phyloP scores from a whole-genome alignment of 2,329 filamentous ascomycete species.

The Cercospora sp. region DNA sequence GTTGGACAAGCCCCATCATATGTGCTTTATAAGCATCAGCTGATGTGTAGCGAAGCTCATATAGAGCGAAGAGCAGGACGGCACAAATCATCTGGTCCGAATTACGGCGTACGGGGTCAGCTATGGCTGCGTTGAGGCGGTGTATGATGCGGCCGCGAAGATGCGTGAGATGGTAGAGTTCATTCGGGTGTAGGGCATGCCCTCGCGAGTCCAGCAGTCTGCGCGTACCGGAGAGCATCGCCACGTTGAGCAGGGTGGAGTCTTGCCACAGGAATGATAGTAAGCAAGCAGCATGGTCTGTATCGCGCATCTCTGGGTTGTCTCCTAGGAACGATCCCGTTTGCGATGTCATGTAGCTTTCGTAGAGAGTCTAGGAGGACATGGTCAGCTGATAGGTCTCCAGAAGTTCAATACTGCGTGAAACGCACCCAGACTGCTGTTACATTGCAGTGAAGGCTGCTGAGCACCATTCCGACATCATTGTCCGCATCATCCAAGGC shows the following conservation, averaged over 20 bases:
- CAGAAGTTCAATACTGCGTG: too few species aligned
- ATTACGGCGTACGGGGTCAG: conserved; percentile 16
- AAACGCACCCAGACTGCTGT: not conserved
- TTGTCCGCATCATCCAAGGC: conserved; percentile 16
- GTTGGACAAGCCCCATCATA: conserved; percentile 20
- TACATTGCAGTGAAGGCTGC: conserved; percentile 4
- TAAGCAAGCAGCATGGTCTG: not conserved
- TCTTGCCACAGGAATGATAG: conserved; percentile 8
- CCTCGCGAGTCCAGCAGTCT: not conserved
- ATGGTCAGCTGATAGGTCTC: not conserved
- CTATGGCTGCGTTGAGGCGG: conserved; percentile 18
- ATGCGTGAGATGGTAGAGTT: conserved; percentile 6
- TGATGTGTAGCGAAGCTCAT: conserved; percentile 21
- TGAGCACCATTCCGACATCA: conserved; percentile 9
- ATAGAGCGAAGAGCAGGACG: conserved; percentile 19
- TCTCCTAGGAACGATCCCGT: conserved; percentile 1
- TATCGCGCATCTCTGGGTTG: not conserved
- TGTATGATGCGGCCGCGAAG: conserved; percentile 20
- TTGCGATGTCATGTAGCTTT: not conserved
- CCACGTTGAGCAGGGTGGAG: conserved; percentile 7
- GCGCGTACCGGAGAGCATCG: conserved; percentile 10
- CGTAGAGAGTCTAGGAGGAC: not conserved
- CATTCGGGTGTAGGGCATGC: not conserved
- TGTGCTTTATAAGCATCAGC: conserved; percentile 18
- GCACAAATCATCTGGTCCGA: conserved; percentile 20